phyloP scores from a whole-genome alignment of 176 grass and related monocot genomes.

The Poa pratensis region DNA sequence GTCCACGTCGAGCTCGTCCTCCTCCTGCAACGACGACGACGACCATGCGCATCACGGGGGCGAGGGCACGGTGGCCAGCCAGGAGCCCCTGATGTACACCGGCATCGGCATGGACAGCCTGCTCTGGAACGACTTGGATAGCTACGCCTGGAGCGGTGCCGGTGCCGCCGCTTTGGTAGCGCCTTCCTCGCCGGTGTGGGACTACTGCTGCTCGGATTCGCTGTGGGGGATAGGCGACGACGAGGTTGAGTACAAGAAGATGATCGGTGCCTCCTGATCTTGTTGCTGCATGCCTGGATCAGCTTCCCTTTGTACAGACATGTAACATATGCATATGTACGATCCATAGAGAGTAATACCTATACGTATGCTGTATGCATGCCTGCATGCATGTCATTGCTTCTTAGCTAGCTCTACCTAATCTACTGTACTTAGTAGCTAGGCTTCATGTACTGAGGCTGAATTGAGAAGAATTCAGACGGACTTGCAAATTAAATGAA shows the following conservation, averaged over 20 bases:
- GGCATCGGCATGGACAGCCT: neutral
- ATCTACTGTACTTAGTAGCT: too few species aligned
- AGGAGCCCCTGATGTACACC: constrained; percentile 11
- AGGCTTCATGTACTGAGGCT: too few species aligned
- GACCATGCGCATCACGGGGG: too few species aligned
- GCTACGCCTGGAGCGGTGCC: neutral
- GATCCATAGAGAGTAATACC: too few species aligned
- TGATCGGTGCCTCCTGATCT: constrained; percentile 42
- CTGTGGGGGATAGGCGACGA: constrained; percentile 59
- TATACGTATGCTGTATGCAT: too few species aligned
- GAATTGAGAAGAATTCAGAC: too few species aligned
- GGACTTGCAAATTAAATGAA: too few species aligned
- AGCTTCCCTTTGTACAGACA: too few species aligned
- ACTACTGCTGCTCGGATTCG: constrained; percentile 52
- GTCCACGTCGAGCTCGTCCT: neutral
- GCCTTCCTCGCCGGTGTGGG: constrained; percentile 59
- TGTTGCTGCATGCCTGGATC: too few species aligned
- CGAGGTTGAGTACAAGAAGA: constrained; percentile 49
- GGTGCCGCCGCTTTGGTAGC: neutral
- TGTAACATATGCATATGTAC: too few species aligned
- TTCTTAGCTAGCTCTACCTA: too few species aligned
- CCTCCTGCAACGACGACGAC: neutral
- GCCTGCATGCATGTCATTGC: too few species aligned
- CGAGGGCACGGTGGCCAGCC: neutral
- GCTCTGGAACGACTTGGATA: neutral